Base-by-base conservation (phyloP, 352 stramenopile genomes). In the Sclerospora graminicola region DNA sequence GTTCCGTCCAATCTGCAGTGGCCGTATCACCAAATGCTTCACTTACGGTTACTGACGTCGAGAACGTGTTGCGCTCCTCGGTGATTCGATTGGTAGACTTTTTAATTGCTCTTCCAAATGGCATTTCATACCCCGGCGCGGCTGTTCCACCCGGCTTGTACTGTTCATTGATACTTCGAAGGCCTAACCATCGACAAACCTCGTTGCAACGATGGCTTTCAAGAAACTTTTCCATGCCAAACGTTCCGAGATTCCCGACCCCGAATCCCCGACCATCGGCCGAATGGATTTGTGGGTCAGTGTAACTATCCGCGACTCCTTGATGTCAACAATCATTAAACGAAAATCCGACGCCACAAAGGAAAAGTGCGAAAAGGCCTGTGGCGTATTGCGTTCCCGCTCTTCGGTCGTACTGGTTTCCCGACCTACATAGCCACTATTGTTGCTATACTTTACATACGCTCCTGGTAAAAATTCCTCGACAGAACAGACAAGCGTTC, bases 391-490 rank as follows among this genome's bases (percentile, higher is more conserved):
- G 21, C 79, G 71, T 52, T 90, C 79, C 9, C 79, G 65, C 45
- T 90, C 79, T 59, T 88, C 79, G 0, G 73, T 90, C 24, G 75
- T 77, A 32, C 66, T 84, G 7, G 79, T 90, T 41, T 86, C 75
- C 11, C 66, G 69, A n/a, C 79, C 79, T 1, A 90, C 79, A 39
- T 82, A 90, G 4, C 79, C 79, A 34, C 75, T 87, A 64, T 90
- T 90, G 57, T 90, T 90, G 59, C 72, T 87, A 51, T 90, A 90
- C 54, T 90, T 90, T 28, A 90, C 79, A 51, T 90, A 90, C 7
- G 71, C 62, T n/a, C 79, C 79, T 0, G 71, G 73, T 18, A 90
- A 14, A 49, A 83, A 87, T 44, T 90, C 73, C 50, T 90, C 79
- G 16, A 88, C 71, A 0, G 71, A 85, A 38, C 76, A 88, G 19